Base-by-base conservation (phyloP, 2,329 filamentous ascomycete genomes). In the Domatiomyces globalis region DNA sequence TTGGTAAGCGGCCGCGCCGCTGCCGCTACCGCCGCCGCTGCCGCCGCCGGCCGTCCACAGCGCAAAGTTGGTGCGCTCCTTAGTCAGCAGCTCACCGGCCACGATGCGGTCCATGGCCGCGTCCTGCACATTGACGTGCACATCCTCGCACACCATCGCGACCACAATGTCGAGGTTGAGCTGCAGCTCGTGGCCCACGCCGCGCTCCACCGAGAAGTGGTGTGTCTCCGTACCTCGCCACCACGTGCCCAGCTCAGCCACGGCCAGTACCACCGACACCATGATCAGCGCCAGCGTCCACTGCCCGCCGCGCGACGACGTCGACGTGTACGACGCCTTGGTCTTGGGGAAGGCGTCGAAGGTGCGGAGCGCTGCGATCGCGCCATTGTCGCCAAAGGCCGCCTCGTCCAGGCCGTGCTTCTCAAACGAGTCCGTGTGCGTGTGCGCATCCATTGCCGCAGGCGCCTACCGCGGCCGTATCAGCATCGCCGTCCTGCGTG, bases 111-210 rank as follows among this genome's bases (percentile, higher is more conserved):
- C 92, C 49, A 92, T 89, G 0, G 87, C 81, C 1, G 90, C 89
- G 67, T 98, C 92, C 72, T 96, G 92, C 48, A 98, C 89, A 70
- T 98, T 96, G 68, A 98, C 75, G 70, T 95, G 86, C n/a, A 98
- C 71, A 64, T 94, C 84, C 52, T 76, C 71, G 73, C 92, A 98
- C 60, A 76, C 73, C 92, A 98, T 98, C 49, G 77, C 77, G 47
- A 98, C 76, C 4, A 96, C 86, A n/a, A 94, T 75, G 69, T 98
- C 92, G 52, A 98, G 73, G 71, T 98, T 98, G 70, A 98, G 84
- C 69, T 96, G 89, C 66, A 98, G 78, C 56, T 81, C 77, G 68
- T 87, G 87, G 2, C 85, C 84, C 42, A 98, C 77, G 59, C 87
- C 87, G 69, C 94, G 92, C 68, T 96, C 92, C 51, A 98, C 90